Base-by-base conservation (phyloP, 2,329 filamentous ascomycete genomes). In the Cladophialophora psammophila region DNA sequence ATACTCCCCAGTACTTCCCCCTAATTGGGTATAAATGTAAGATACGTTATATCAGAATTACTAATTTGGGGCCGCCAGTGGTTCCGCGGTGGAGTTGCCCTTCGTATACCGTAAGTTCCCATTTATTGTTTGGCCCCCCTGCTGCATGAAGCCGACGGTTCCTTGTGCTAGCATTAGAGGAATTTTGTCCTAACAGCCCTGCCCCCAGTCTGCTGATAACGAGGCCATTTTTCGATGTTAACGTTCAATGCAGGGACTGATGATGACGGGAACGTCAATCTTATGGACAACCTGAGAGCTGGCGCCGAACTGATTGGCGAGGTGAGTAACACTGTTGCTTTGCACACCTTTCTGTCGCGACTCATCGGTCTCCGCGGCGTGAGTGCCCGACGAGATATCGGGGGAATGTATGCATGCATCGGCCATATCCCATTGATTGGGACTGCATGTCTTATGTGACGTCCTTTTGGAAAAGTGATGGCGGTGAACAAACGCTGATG, bases 31-130 rank as follows among this genome's bases (percentile, higher is more conserved):
- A 38, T 38, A 10, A 38, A 38, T 38, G 9, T 8, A 8, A 38
- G 10, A 9, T 13, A 13, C 36, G 9, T 40, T 40, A 56, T 18
- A 9, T 42, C 40, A 20, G 57, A 60, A 26, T 60, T 42, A 45
- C 57, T 60, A 18, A 31, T 54, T 56, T 38, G 5, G 20, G 53
- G 53, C 32, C 35, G 35, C 20, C 54, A 86, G 84, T 1, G 86
- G 86, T 35, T 87, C 85, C 0, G 86, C 85, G 0, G 80, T 87
- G 48, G 86, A 88, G 66, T 76, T 89, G 1, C 86, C 87, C 0
- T 88, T 79, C 67, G 83, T 88, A 20, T 88, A 85, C 73, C 84
- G 59, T 61, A 52, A 53, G 59, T 61, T 13, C 15, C 9, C 38
- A 26, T 26, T 26, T 3, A 26, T 26, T 26, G 26, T 26, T 26